These are phyloP conservation scores for Chrysosporium queenslandicum DNA, from an alignment of 2,329 filamentous ascomycete genomes.

Conservation along the genomic window DNA sequence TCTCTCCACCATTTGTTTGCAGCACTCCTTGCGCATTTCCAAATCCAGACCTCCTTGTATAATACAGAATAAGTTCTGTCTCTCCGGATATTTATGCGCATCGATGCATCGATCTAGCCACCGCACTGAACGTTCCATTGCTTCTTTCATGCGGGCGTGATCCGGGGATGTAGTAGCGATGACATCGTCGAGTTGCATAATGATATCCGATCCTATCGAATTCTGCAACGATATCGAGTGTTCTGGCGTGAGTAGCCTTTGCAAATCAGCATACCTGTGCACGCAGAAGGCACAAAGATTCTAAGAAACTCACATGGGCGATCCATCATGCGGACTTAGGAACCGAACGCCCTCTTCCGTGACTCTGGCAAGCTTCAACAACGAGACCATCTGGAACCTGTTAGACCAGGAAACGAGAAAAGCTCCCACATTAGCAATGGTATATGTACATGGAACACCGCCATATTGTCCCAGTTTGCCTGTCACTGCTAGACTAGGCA, in stretches of 20 bases:
- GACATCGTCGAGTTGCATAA: slow-evolving; percentile 99
- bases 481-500: not conserved
- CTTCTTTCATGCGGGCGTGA: slow-evolving; percentile 74
- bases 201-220: slow-evolving; percentile 94
- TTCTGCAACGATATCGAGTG: slow-evolving; percentile 95
- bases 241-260: slow-evolving; percentile 78
- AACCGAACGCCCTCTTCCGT: slow-evolving; percentile 95
- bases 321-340: slow-evolving; percentile 88
- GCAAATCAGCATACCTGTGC: not conserved
- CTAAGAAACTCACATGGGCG: slow-evolving; percentile 57
- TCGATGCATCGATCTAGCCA: slow-evolving; percentile 95
- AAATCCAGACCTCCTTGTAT: slow-evolving; percentile 92
- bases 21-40: slow-evolving; percentile 74
- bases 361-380: slow-evolving; percentile 83
- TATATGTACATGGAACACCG: too few species aligned
- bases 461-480: too few species aligned
- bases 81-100: slow-evolving; percentile 70
- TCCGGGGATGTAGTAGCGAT: slow-evolving; percentile 94
- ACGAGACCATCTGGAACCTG: slow-evolving; percentile 97
- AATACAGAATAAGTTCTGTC: slow-evolving; percentile 95
- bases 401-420: slow-evolving; percentile 14
- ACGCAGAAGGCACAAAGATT: not conserved
- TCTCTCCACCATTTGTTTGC: slow-evolving; percentile 72
- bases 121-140: slow-evolving; percentile 85
- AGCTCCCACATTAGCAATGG: slow-evolving; percentile 4